Percentiles rank a stretch among this genome's conserved stretches.
Conservation (phyloP, 2,329 filamentous ascomycete species). For the Acarospora socialis region DNA sequence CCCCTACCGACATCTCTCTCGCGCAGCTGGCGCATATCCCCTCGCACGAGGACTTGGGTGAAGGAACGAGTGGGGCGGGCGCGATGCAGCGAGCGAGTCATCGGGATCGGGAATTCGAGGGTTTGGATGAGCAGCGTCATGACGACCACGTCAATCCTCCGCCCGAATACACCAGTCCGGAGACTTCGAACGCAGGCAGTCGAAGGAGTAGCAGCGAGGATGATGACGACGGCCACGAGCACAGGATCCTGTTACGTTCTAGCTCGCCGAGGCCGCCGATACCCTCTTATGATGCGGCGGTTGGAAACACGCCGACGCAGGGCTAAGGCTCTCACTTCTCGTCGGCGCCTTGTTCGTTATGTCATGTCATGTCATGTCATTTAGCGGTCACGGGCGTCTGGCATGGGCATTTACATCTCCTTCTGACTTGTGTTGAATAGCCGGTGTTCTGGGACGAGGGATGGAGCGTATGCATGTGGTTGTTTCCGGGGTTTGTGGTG, state of each 20-base stretch:
- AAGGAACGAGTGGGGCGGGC: conserved; percentile 48
- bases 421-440: too few species aligned
- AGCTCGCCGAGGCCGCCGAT: conserved; percentile 52
- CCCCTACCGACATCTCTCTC: conserved; percentile 90
- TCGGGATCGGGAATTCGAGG: conserved; percentile 15
- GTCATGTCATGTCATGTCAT: too few species aligned
- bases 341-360: too few species aligned
- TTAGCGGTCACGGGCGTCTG: too few species aligned
- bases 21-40: conserved; percentile 65
- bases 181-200: conserved; percentile 43
- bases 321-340: too few species aligned
- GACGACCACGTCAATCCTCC: conserved; percentile 48
- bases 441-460: too few species aligned
- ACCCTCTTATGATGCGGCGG: conserved; percentile 67
- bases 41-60: conserved; percentile 52
- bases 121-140: conserved; percentile 23
- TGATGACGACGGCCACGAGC: conserved; percentile 40
- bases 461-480: too few species aligned
- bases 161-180: conserved; percentile 57
- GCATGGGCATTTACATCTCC: too few species aligned
- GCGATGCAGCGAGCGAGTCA: conserved; percentile 13
- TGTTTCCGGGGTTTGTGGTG: too few species aligned
- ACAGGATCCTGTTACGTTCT: conserved; percentile 24
- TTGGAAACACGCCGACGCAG: too few species aligned
- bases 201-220: conserved; percentile 44